Conservation (phyloP, 169 alveolate genomes). For the Plasmodium billcollinsi region DNA sequence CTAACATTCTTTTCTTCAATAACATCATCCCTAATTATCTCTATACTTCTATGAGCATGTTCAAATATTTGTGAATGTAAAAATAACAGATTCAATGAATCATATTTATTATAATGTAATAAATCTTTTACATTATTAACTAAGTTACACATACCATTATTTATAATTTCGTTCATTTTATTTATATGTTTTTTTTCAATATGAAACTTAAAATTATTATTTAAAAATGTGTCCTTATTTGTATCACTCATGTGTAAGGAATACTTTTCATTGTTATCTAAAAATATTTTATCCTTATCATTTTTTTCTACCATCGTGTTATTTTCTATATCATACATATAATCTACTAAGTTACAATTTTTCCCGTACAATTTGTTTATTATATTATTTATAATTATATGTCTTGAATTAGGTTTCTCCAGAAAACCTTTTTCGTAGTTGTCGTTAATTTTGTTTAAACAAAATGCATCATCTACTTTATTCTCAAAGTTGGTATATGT, state of each 20-base stretch:
- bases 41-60: constrained; percentile 60
- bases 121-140: constrained; percentile 46
- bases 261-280: background rate
- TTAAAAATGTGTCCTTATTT: background rate
- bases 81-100: constrained; percentile 12
- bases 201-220: constrained; percentile 37
- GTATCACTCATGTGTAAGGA: background rate
- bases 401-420: too few relatives aligned
- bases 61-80: constrained; percentile 61
- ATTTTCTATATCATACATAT: background rate
- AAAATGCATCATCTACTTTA: background rate
- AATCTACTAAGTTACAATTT: constrained; percentile 1
- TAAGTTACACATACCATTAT: constrained; percentile 37
- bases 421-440: too few relatives aligned
- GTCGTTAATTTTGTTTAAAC: background rate
- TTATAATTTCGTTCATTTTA: constrained; percentile 31
- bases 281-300: background rate
- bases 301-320: background rate
- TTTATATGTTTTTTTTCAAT: constrained; percentile 42
- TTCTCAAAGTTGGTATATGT: background rate
- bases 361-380: constrained; percentile 21
- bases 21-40: constrained; percentile 31
- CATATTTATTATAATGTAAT: constrained; percentile 18
- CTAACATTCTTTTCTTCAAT: constrained; percentile 7
- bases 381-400: constrained; percentile 26